Base-by-base conservation (phyloP, 768 basidiomycete species). In the Boletus pseudo-olivaceus region DNA sequence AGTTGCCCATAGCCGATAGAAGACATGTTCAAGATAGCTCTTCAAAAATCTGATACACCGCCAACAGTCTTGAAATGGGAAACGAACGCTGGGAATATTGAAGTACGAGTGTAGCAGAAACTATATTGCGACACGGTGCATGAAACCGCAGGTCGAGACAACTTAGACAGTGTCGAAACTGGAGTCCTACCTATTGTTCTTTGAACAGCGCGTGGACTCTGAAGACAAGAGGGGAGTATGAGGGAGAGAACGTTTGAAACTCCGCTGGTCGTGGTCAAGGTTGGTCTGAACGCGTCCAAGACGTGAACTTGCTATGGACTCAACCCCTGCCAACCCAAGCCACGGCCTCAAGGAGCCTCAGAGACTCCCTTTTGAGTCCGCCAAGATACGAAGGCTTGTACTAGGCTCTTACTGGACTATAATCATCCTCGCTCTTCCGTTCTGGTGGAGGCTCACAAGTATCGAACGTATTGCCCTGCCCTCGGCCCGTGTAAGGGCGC, bases 401-500 rank as follows among this genome's bases (percentile, higher is more conserved):
- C 76, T 95, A 54, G 68, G 76, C 5, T 81, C 89, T 1, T 97
- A 95, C 70, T 93, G 93, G 83, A 51, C 79, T 26, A 72, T 93
- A 27, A 78, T 97, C 34, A 59, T 96, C 33, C 72, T 92, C 7
- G 87, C 87, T 1, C 55, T 95, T 19, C 97, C 97, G 3, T 78
- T 92, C 46, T 99, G 97, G 97, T 98, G 93, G 93, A 78, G 77
- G 47, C 86, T 89, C 27, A 98, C 97, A 5, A 90, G 89, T 58
- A 96, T 98, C 29, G 81, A 94, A 64, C 82, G 95, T 27, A 76
- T 89, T 15, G 75, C 86, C 0, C 74, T 97, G 12, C 92, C 95
- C 1, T 73, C 77, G 8, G 69, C 72, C 40, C 79, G 82, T 20
- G 84, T 94, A 33, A 68, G 69, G 38, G 75, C 77, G 7, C 78